These are phyloP conservation scores for Colletotrichum plurivorum DNA, from an alignment of 2,329 filamentous ascomycete species.

Conservation along the genomic window DNA sequence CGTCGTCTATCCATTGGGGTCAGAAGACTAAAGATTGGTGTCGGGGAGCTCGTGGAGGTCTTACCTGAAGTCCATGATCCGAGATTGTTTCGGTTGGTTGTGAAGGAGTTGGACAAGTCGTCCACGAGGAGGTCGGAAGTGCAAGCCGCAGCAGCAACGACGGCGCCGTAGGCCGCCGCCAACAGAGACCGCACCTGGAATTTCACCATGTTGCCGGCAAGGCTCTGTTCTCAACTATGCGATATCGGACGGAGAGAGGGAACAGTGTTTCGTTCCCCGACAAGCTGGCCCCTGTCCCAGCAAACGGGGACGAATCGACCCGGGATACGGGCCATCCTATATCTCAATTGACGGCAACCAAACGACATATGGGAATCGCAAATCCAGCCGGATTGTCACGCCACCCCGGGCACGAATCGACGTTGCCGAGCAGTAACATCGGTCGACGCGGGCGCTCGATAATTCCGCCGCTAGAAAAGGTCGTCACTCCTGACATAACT, in stretches of 20 bases:
- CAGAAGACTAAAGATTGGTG: background rate
- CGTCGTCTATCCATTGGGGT: constrained; percentile 59
- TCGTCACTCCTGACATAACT: background rate
- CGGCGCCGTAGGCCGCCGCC: constrained; percentile 36
- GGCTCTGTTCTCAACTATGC: background rate
- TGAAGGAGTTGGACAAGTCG: constrained; percentile 50
- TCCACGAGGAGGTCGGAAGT: constrained; percentile 50
- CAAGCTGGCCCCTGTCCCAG: no score
- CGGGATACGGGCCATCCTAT: constrained; percentile 22
- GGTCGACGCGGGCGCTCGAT: background rate
- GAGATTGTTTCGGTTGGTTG: constrained; percentile 50
- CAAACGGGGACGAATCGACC: background rate
- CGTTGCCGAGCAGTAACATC: background rate
- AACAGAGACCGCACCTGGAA: constrained; percentile 38
- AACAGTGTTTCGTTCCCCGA: no score
- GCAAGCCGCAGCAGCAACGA: constrained; percentile 45
- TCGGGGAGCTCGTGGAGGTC: constrained; percentile 14
- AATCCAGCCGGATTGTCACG: background rate
- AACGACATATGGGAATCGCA: constrained; percentile 6
- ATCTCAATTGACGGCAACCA: constrained; percentile 7
- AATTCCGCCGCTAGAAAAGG: background rate
- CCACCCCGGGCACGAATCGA: background rate
- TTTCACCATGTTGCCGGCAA: constrained; percentile 37
- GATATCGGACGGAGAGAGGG: background rate
- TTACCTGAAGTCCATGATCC: constrained; percentile 54